Evolutionary conservation across 2,329 filamentous ascomycete species (phyloP).

Genomic region (Sclerotinia trifoliorum): DNA sequence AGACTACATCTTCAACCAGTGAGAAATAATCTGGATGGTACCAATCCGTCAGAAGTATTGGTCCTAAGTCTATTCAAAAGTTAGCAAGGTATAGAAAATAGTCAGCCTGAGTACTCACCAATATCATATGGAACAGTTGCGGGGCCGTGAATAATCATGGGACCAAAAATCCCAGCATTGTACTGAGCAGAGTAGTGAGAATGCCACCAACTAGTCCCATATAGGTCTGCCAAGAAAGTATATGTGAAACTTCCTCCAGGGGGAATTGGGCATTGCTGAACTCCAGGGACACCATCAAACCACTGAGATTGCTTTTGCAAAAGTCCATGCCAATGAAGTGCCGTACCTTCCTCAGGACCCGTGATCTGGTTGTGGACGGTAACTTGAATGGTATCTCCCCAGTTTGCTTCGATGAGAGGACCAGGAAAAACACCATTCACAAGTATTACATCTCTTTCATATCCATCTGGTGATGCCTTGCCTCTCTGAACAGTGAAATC

Average conservation of each 20-base stretch:
- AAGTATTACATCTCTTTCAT: slow-evolving; percentile 51
- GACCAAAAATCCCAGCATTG: slow-evolving; percentile 56
- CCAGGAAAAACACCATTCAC: slow-evolving; percentile 41
- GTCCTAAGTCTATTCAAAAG: slow-evolving; percentile 49
- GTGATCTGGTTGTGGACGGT: slow-evolving; percentile 68
- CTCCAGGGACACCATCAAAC: slow-evolving; percentile 46
- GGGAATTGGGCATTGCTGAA: slow-evolving; percentile 65
- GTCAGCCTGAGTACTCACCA: slow-evolving; percentile 35
- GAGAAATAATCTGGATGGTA: slow-evolving; percentile 47
- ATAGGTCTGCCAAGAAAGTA: slow-evolving; percentile 28
- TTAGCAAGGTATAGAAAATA: not conserved
- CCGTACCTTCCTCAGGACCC: slow-evolving; percentile 39
- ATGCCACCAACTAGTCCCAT: slow-evolving; percentile 53
- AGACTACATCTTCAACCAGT: slow-evolving; percentile 46
- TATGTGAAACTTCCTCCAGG: slow-evolving; percentile 43
- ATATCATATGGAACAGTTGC: slow-evolving; percentile 57
- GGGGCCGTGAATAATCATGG: slow-evolving; percentile 61
- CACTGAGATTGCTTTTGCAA: slow-evolving; percentile 43
- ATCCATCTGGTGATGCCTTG: slow-evolving; percentile 43
- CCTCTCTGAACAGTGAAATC: slow-evolving; percentile 36
- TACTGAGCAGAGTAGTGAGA: slow-evolving; percentile 54
- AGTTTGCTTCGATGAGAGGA: slow-evolving; percentile 42
- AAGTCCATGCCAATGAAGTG: slow-evolving; percentile 50
- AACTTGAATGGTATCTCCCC: slow-evolving; percentile 52
- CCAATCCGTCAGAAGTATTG: slow-evolving; percentile 44